These are phyloP conservation scores for Hymenoscyphus occultus DNA, from an alignment of 2,329 filamentous ascomycete species.

Conservation along the genomic window DNA sequence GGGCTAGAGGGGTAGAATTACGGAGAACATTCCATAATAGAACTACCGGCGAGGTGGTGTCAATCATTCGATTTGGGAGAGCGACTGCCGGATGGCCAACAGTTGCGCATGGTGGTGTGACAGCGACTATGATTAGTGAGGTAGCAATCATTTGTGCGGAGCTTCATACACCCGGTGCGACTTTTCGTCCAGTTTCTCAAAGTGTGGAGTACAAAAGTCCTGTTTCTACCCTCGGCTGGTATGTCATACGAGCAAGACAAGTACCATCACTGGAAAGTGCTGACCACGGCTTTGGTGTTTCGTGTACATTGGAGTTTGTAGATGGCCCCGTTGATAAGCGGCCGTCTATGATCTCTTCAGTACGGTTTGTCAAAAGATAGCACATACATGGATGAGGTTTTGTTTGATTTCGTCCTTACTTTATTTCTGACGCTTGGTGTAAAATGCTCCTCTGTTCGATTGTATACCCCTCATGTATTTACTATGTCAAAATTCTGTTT, in stretches of 20 bases:
- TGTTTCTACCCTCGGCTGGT: constrained; percentile 59
- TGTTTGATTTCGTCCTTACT: background rate
- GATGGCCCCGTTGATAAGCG: constrained; percentile 57
- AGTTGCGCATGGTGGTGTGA: constrained; percentile 67
- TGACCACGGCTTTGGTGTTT: constrained; percentile 51
- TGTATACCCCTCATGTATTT: background rate
- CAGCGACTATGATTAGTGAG: constrained; percentile 69
- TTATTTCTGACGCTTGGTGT: background rate
- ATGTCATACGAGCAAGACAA: constrained; percentile 54
- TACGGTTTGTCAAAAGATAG: constrained; percentile 44
- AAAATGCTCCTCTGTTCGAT: background rate
- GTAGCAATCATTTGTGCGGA: constrained; percentile 61
- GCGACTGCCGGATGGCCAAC: constrained; percentile 67
- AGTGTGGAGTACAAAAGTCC: constrained; percentile 61
- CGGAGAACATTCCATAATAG: constrained; percentile 65
- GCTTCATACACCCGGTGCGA: constrained; percentile 44
- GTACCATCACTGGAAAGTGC: constrained; percentile 39
- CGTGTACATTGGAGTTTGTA: constrained; percentile 51
- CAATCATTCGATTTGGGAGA: constrained; percentile 66
- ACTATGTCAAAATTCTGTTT: background rate
- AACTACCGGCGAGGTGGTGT: constrained; percentile 54
- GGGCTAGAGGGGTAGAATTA: constrained; percentile 44
- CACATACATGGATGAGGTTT: constrained; percentile 17
- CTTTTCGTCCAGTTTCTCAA: constrained; percentile 55
- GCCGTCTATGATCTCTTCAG: constrained; percentile 56